These are phyloP conservation scores for Lodderomyces pseudojiufengensis DNA, from an alignment of 1,139 yeast species.

Conservation along the genomic window DNA sequence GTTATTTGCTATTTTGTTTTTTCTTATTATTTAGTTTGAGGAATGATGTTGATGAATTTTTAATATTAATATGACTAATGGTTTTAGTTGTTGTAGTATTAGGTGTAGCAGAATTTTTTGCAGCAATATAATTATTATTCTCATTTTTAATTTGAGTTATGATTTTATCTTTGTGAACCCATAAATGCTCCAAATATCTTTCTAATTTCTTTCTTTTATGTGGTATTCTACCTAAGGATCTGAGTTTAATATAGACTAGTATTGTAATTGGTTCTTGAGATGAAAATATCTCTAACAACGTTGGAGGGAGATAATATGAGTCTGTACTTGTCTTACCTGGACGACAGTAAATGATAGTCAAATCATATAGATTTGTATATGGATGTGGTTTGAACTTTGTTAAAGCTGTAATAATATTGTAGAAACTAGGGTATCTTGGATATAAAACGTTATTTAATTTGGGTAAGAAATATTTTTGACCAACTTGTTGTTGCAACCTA, in stretches of 20 bases:
- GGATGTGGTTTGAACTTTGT: conserved; percentile 12
- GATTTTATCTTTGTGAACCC: conserved; percentile 64
- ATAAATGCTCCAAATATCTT: conserved; percentile 65
- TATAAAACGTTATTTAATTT: conserved; percentile 52
- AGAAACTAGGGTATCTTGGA: conserved; percentile 58
- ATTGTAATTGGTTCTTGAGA: conserved; percentile 39
- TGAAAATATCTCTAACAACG: conserved; percentile 53
- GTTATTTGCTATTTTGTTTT: not conserved
- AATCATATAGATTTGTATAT: conserved; percentile 47
- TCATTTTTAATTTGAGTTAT: conserved; percentile 13
- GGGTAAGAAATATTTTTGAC: conserved; percentile 52
- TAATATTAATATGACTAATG: not conserved
- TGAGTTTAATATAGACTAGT: conserved; percentile 47
- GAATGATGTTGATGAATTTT: not conserved
- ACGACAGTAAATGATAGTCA: conserved; percentile 45
- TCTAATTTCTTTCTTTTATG: conserved; percentile 51
- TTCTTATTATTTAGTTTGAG: not conserved
- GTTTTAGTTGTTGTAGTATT: not conserved
- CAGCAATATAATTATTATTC: conserved; percentile 2
- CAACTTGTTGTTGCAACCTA: conserved; percentile 46
- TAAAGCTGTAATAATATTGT: conserved; percentile 34
- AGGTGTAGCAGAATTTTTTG: not conserved
- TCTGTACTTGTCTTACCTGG: conserved; percentile 11
- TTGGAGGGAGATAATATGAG: conserved; percentile 36
- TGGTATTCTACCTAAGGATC: conserved; percentile 49